These are phyloP conservation scores for Populus nigra DNA, from an alignment of 345 rosid species.

Conservation along the genomic window DNA sequence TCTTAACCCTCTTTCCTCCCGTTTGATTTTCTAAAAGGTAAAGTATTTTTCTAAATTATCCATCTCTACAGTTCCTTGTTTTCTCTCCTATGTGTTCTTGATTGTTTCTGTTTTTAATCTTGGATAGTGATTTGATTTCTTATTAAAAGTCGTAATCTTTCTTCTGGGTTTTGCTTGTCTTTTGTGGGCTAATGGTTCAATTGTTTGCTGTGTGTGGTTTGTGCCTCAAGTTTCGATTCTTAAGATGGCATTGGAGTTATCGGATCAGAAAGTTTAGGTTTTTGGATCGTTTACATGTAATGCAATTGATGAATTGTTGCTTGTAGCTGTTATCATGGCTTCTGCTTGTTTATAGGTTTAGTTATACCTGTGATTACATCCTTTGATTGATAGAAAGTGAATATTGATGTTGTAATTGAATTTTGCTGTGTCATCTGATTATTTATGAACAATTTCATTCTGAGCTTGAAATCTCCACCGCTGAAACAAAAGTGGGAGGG, in stretches of 20 bases:
- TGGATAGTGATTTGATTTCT: background rate
- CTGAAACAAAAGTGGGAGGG: background rate
- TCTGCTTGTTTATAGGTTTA: background rate
- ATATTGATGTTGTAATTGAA: background rate
- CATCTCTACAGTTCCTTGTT: background rate
- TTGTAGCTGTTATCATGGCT: background rate
- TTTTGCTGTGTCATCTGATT: background rate
- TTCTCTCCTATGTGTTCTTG: background rate
- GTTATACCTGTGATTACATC: background rate
- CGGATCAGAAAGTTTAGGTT: conserved; percentile 3
- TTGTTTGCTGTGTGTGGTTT: background rate
- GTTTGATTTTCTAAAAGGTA: conserved; percentile 29
- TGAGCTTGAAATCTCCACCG: background rate
- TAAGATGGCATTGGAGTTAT: conserved; percentile 22
- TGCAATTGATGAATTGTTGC: conserved; percentile 7
- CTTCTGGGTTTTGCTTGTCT: conserved; percentile 20
- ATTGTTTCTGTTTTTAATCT: background rate
- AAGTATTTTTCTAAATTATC: background rate
- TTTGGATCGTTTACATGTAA: background rate
- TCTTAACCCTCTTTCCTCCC: conserved; percentile 4
- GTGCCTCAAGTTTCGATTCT: background rate
- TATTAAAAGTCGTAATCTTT: background rate
- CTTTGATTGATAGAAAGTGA: background rate
- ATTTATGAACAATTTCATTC: background rate
- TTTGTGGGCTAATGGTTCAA: background rate